Percentiles rank a stretch among this genome's conserved stretches.
phyloP scores from a whole-genome alignment of 1,139 yeast genomes.

The Taphrina deformans region DNA sequence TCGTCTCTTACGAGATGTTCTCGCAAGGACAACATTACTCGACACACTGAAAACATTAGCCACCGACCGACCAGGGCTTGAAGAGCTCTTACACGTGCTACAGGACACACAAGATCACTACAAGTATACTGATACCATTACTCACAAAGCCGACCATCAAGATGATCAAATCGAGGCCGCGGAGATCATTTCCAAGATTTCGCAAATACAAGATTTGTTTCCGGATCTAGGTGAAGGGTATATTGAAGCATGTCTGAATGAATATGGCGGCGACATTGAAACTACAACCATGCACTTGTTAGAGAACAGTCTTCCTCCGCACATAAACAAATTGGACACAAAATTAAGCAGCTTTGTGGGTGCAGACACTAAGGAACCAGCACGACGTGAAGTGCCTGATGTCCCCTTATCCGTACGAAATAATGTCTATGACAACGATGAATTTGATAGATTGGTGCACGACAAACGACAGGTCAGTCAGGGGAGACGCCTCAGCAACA shows the following conservation, averaged over 20 bases:
- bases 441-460: slow-evolving; percentile 2
- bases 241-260: slow-evolving; percentile 12
- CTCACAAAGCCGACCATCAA: neutral
- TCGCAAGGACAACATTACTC: neutral
- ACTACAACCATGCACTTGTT: slow-evolving; percentile 15
- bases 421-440: slow-evolving; percentile 12
- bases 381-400: neutral
- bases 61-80: neutral
- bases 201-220: slow-evolving; percentile 25
- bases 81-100: neutral
- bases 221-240: slow-evolving; percentile 26
- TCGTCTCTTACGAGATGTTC: neutral
- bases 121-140: neutral
- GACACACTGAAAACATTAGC: neutral
- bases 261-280: slow-evolving; percentile 13
- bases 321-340: neutral
- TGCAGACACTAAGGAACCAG: neutral
- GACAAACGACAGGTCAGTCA: neutral
- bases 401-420: neutral
- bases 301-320: slow-evolving; percentile 14
- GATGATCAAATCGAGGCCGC: slow-evolving; percentile 6
- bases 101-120: neutral
- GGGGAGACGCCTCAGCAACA: neutral
- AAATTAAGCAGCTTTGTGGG: neutral
- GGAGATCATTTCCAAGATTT: slow-evolving; percentile 11